Conservation (phyloP, 2,329 filamentous ascomycete species). For the Colletotrichum navitas region DNA sequence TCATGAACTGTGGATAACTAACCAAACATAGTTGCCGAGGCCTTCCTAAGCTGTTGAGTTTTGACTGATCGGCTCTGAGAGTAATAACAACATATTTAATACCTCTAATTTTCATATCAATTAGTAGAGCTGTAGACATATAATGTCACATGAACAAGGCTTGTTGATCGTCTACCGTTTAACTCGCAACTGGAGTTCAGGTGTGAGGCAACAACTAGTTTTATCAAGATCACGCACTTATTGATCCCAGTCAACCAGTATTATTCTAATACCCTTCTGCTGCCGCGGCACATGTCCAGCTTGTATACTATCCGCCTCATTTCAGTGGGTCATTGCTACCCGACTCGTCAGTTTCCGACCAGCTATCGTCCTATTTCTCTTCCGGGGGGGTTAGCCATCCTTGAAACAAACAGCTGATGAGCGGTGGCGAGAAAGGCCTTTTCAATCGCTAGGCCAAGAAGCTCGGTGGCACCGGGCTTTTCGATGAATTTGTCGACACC, state of each 20-base stretch:
- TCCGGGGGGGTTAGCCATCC: neutral
- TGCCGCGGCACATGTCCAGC: too few relatives aligned
- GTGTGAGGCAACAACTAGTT: neutral
- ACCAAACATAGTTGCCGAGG: neutral
- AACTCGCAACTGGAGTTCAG: too few relatives aligned
- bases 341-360: neutral
- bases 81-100: neutral
- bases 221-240: neutral
- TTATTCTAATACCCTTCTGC: neutral
- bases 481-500: neutral
- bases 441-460: neutral
- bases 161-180: neutral
- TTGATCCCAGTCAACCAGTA: neutral
- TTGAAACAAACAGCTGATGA: neutral
- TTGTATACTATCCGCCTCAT: neutral
- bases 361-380: neutral
- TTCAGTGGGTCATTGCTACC: neutral
- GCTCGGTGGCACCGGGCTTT: neutral
- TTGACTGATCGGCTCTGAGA: neutral
- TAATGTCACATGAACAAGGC: neutral
- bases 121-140: neutral
- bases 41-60: neutral
- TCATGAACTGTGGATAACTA: too few relatives aligned
- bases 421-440: neutral
- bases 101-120: neutral